Percentiles rank a stretch among this genome's conserved stretches.
phyloP scores from a whole-genome alignment of 2,329 filamentous ascomycete species.

The Bipolaris sorokiniana region DNA sequence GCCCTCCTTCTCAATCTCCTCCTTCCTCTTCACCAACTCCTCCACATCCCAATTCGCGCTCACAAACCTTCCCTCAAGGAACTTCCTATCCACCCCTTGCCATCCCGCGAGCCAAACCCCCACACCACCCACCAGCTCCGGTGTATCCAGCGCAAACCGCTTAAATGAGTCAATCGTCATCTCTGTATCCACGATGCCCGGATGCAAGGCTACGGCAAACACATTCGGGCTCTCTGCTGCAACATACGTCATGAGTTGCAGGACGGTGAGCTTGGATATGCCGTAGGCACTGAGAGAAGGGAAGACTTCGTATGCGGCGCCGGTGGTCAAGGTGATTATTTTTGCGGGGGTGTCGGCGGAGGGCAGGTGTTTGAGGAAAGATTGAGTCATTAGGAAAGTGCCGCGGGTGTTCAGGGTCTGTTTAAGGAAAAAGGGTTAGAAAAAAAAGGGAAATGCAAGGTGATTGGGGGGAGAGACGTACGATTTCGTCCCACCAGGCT shows the following conservation, averaged over 20 bases:
- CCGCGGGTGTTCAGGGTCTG: slow-evolving; percentile 47
- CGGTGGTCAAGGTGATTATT: slow-evolving; percentile 32
- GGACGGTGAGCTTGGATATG: slow-evolving; percentile 26
- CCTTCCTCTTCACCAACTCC: slow-evolving; percentile 29
- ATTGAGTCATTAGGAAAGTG: slow-evolving; percentile 41
- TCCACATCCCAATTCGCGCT: slow-evolving; percentile 41
- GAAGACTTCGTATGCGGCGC: slow-evolving; percentile 20
- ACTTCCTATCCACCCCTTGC: slow-evolving; percentile 25
- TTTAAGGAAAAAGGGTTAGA: neutral
- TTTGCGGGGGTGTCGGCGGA: slow-evolving; percentile 24
- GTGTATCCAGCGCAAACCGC: slow-evolving; percentile 31
- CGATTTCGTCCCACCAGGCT: slow-evolving; percentile 32
- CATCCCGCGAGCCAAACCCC: slow-evolving; percentile 35
- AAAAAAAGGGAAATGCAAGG: neutral
- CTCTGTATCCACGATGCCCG: slow-evolving; percentile 22
- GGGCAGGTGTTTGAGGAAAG: slow-evolving; percentile 37
- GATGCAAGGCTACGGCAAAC: slow-evolving; percentile 26
- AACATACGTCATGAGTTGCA: slow-evolving; percentile 27
- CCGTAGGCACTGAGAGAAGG: slow-evolving; percentile 24
- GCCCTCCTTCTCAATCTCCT: slow-evolving; percentile 21
- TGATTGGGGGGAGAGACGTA: neutral
- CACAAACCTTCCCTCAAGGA: slow-evolving; percentile 37
- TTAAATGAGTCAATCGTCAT: slow-evolving; percentile 20
- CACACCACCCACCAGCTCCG: slow-evolving; percentile 37
- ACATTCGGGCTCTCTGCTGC: slow-evolving; percentile 30